Evolutionary conservation across 148 eudicot species (phyloP).

Genomic region (Spergularia marina): DNA sequence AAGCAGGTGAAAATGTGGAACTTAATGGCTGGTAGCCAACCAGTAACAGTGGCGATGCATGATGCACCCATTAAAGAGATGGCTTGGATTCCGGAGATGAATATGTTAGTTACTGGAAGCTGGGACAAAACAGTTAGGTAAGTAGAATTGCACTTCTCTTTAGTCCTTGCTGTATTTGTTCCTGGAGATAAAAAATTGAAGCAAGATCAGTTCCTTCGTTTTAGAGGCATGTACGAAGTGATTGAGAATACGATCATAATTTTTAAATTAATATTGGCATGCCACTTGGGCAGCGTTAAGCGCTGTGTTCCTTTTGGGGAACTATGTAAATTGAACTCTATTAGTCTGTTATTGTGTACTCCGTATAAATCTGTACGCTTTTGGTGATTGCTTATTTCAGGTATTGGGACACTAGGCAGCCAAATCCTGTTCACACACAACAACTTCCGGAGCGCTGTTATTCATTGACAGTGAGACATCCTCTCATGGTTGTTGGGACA

Average conservation of each 20-base stretch:
- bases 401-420: slow-evolving; percentile 94
- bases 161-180: not conserved
- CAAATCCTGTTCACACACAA: slow-evolving; percentile 69
- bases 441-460: slow-evolving; percentile 96
- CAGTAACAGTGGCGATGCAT: slow-evolving; percentile 76
- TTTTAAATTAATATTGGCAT: not conserved
- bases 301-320: not conserved
- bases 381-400: slow-evolving; percentile 32
- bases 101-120: slow-evolving; percentile 69
- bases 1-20: slow-evolving; percentile 96
- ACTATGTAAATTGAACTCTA: not conserved
- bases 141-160: not conserved
- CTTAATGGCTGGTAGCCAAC: slow-evolving; percentile 62
- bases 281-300: not conserved
- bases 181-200: not conserved
- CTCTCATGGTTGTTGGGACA: slow-evolving; percentile 93
- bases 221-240: not conserved
- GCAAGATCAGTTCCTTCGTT: not conserved
- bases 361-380: not conserved
- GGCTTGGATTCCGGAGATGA: slow-evolving; percentile 95
- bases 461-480: slow-evolving; percentile 73
- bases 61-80: slow-evolving; percentile 80
- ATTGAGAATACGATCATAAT: not conserved
- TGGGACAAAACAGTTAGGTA: slow-evolving; percentile 86
- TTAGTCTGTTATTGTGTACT: not conserved